phyloP scores from a whole-genome alignment of 805 yeast genomes.

The Sungouiozyma ichnusensis region DNA sequence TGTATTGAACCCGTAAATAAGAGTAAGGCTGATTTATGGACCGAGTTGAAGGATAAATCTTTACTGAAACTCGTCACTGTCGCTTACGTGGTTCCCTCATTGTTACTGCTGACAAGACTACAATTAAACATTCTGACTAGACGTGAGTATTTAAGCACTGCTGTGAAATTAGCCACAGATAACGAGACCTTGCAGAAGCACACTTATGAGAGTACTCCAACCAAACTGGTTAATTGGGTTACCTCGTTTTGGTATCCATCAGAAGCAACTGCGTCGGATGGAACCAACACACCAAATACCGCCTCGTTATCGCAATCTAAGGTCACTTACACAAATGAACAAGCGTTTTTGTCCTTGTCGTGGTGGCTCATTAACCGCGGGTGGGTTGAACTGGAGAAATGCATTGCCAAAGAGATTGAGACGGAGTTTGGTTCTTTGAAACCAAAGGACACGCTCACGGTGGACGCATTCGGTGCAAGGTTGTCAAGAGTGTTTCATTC shows the following conservation, averaged over 20 bases:
- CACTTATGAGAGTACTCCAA: neutral
- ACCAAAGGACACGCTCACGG: constrained; percentile 62
- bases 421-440: constrained; percentile 51
- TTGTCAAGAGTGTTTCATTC: constrained; percentile 29
- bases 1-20: constrained; percentile 13
- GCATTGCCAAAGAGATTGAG: constrained; percentile 47
- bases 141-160: constrained; percentile 70
- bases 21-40: constrained; percentile 69
- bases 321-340: constrained; percentile 46
- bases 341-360: constrained; percentile 73
- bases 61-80: constrained; percentile 64
- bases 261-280: too few species aligned
- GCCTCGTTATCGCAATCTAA: neutral
- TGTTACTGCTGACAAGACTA: constrained; percentile 69
- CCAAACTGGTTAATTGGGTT: constrained; percentile 3
- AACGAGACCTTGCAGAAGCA: constrained; percentile 16
- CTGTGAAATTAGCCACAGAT: constrained; percentile 50
- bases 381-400: constrained; percentile 47
- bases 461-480: constrained; percentile 46
- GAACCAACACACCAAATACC: too few species aligned
- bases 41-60: constrained; percentile 64
- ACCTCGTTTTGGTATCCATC: constrained; percentile 1
- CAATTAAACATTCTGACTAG: constrained; percentile 86
- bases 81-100: constrained; percentile 54
- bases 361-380: constrained; percentile 95